phyloP scores from a whole-genome alignment of 1,284 basidiomycete genomes.

The Mycena citricolor region DNA sequence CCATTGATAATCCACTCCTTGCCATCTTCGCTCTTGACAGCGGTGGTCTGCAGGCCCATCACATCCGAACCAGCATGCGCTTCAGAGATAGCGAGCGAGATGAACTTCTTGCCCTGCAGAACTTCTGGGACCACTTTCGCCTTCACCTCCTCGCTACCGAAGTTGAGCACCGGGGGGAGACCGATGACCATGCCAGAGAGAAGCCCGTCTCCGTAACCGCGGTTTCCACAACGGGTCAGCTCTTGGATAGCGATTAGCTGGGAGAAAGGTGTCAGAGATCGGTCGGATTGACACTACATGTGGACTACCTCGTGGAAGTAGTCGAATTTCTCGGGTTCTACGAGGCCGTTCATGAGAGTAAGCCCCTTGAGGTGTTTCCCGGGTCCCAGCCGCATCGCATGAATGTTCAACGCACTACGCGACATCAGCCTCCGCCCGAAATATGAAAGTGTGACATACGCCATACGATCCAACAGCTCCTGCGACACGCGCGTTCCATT shows the following conservation, averaged over 20 bases:
- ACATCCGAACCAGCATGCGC: constrained; percentile 96
- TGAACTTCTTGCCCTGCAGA: constrained; percentile 79
- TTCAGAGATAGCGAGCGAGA: constrained; percentile 83
- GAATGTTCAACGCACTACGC: constrained; percentile 59
- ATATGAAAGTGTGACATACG: constrained; percentile 38
- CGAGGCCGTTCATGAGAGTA: constrained; percentile 73
- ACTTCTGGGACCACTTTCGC: constrained; percentile 83
- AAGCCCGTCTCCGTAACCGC: constrained; percentile 73
- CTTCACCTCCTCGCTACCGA: constrained; percentile 77
- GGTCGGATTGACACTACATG: neutral
- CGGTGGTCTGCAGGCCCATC: constrained; percentile 77
- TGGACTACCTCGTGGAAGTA: constrained; percentile 65
- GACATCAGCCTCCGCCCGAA: neutral
- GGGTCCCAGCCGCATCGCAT: constrained; percentile 86
- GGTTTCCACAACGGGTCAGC: constrained; percentile 67
- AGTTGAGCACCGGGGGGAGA: constrained; percentile 84
- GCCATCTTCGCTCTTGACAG: constrained; percentile 84
- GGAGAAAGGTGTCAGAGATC: constrained; percentile 26
- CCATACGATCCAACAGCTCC: constrained; percentile 60
- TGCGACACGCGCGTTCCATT: constrained; percentile 70
- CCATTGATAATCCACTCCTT: constrained; percentile 87
- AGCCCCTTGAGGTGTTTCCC: constrained; percentile 80
- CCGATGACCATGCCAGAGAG: constrained; percentile 76
- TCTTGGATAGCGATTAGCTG: constrained; percentile 86
- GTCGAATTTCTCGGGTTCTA: constrained; percentile 83